Evolutionary conservation across 169 alveolate species (phyloP).

Genomic region (Plasmodium sp.): DNA sequence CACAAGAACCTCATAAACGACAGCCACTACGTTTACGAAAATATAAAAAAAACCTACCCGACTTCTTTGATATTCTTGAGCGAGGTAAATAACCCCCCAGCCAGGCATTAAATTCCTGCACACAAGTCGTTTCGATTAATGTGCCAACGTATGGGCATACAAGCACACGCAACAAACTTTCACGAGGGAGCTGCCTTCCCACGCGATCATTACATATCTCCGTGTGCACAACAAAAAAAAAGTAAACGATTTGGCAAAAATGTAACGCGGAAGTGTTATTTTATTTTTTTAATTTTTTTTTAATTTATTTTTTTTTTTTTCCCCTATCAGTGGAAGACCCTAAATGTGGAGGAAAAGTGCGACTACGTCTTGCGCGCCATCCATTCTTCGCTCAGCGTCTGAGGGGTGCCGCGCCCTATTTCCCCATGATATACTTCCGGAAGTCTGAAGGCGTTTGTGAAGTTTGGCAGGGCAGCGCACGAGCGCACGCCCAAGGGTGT

Average conservation of each 20-base stretch:
- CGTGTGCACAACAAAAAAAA: not conserved
- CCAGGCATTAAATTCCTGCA: not conserved
- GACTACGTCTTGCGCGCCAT: constrained; percentile 47
- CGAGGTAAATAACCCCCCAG: constrained; percentile 41
- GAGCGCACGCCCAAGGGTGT: not conserved
- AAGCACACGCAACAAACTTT: not conserved
- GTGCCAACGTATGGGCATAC: not conserved
- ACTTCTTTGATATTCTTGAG: constrained; percentile 69
- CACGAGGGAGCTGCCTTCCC: not conserved
- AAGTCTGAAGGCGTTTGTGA: constrained; percentile 22
- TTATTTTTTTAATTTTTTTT: not conserved
- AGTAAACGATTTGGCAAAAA: not conserved
- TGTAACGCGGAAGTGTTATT: not conserved
- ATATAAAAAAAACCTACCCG: constrained; percentile 62
- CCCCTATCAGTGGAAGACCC: constrained; percentile 35
- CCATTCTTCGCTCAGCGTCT: constrained; percentile 39
- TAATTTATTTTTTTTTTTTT: not conserved
- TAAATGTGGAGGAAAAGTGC: constrained; percentile 63
- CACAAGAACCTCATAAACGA: constrained; percentile 49
- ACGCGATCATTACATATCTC: not conserved
- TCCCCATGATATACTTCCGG: constrained; percentile 60
- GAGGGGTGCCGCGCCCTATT: not conserved
- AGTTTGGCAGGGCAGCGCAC: not conserved
- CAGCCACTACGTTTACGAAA: constrained; percentile 64
- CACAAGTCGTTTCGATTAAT: not conserved